phyloP scores from a whole-genome alignment of 495 filamentous ascomycete species.

The Trichoderma orchidacearum region DNA sequence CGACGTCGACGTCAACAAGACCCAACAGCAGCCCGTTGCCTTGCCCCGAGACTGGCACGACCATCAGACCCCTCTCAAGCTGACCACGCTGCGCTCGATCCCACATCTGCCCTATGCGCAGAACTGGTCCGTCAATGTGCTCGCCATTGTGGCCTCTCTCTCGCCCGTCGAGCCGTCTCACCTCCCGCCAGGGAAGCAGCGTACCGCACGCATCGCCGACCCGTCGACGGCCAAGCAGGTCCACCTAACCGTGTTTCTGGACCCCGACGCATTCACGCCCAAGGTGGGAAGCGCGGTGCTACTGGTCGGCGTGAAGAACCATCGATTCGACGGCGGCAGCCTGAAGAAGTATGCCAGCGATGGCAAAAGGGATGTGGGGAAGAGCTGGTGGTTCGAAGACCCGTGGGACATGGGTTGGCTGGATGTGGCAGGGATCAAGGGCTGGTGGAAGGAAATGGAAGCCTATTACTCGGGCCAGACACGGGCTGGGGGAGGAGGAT shows the following conservation, averaged over 20 bases:
- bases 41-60: slow-evolving; percentile 15
- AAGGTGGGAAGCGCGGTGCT: slow-evolving; percentile 24
- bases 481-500: background rate
- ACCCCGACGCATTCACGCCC: slow-evolving; percentile 26
- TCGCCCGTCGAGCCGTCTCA: slow-evolving; percentile 21
- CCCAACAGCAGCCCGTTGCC: background rate
- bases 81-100: slow-evolving; percentile 24
- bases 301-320: slow-evolving; percentile 32
- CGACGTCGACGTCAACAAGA: background rate
- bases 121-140: slow-evolving; percentile 33
- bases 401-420: slow-evolving; percentile 25
- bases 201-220: slow-evolving; percentile 26
- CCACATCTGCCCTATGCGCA: slow-evolving; percentile 32
- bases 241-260: slow-evolving; percentile 27
- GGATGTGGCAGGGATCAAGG: slow-evolving; percentile 19
- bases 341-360: slow-evolving; percentile 34
- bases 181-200: slow-evolving; percentile 23
- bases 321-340: slow-evolving; percentile 29
- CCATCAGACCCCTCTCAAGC: slow-evolving; percentile 17
- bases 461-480: background rate
- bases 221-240: slow-evolving; percentile 27
- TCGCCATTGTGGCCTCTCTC: slow-evolving; percentile 25
- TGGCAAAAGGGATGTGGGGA: slow-evolving; percentile 8
- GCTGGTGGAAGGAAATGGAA: slow-evolving; percentile 23
- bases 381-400: slow-evolving; percentile 28